Evolutionary conservation across 345 rosid species (phyloP), one percentile per base, ranked within the genome.

Genomic region (Stellera chamaejasme): DNA sequence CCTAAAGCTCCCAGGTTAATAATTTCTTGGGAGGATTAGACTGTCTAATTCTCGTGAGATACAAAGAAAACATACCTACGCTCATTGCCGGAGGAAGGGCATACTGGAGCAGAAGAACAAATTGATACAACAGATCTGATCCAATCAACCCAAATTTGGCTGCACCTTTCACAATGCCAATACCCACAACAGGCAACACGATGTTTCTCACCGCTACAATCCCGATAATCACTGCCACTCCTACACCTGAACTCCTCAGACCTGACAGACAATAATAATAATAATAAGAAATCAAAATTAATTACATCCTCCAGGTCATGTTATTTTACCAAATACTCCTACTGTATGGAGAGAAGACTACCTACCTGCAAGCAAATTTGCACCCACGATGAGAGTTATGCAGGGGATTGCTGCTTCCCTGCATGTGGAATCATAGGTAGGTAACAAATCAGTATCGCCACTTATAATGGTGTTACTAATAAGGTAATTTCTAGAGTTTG

Each of bases 351-450:
- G 14, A 27, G 27, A 25, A 11, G 27, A 26, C 14, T 12, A 54
- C 14, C 47, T n/a, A 82, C 90, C 95, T 75, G 53, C 75, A 25
- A 86, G 77, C 42, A 83, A 82, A 72, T 83, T 86, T 44, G 82
- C 84, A 57, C 95, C 95, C 13, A 86, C 45, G 28, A 86, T 72
- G 51, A 86, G 70, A 27, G 83, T 86, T 52, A 86, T 58, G 42
- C 75, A 64, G 50, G 95, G 95, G 65, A 86, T 79, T 14, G 94
- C 70, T 54, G 76, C 94, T 25, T 85, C 77, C 64, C 94, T 85
- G 69, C 7, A 32, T 32, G 39, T 32, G 39, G 39, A 32, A 32
- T 32, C 3, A 32, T 32, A 32, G 3, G 39, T 32, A 32, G 39
- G 7, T 32, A 32, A 32, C 39, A 32, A 7, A 32, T n/a, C n/a